Evolutionary conservation across 2,329 filamentous ascomycete genomes (phyloP).

Genomic region (Monosporascus sp.): DNA sequence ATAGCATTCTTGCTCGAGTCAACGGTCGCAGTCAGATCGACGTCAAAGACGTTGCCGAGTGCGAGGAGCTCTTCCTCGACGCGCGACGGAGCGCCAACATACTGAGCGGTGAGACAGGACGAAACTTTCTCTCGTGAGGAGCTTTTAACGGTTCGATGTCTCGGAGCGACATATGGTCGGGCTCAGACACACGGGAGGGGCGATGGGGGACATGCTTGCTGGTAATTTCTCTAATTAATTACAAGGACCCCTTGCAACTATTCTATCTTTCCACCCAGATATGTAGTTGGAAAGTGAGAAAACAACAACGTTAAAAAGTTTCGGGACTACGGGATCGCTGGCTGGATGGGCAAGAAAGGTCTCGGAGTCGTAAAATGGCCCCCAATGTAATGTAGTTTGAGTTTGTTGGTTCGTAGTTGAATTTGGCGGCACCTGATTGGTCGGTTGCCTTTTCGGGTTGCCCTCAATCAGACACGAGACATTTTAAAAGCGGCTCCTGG

Average conservation of each 20-base stretch:
- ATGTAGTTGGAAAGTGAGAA: too few relatives aligned
- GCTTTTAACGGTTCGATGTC: conserved; percentile 2
- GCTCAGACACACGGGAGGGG: conserved; percentile 8
- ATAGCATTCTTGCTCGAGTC: conserved; percentile 79
- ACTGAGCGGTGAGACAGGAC: conserved; percentile 56
- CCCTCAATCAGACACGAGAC: neutral
- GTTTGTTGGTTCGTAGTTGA: neutral
- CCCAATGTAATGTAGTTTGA: neutral
- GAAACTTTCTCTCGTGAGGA: conserved; percentile 57
- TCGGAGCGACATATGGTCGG: conserved; percentile 8
- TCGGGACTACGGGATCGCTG: conserved; percentile 4
- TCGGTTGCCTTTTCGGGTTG: neutral
- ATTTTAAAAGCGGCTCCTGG: too few relatives aligned
- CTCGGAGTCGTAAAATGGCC: neutral
- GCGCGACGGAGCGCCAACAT: conserved; percentile 71
- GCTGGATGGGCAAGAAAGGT: conserved; percentile 5
- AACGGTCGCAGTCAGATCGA: conserved; percentile 74
- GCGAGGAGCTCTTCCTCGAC: conserved; percentile 79
- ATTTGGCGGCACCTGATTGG: neutral
- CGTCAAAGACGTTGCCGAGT: conserved; percentile 71
- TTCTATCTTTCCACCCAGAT: too few relatives aligned
- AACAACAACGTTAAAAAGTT: neutral
- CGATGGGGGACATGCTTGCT: too few relatives aligned
- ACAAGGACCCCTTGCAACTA: conserved; percentile 4
- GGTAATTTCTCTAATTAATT: conserved; percentile 14